Conservation (phyloP, 768 basidiomycete genomes). For the Auricularia heimuer region DNA sequence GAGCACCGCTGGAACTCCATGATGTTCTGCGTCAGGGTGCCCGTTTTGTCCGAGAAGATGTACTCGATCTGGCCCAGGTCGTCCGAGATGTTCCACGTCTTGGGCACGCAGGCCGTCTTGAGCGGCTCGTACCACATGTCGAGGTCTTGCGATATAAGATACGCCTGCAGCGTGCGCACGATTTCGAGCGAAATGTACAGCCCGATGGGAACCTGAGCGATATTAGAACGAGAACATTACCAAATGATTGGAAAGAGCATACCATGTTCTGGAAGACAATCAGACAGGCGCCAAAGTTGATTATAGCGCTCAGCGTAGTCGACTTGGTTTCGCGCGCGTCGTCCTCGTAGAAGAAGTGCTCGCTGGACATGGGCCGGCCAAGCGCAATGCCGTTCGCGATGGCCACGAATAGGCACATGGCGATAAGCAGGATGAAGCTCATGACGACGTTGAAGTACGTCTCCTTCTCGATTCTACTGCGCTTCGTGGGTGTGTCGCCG, state of each 20-base stretch:
- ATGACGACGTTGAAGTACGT: conserved; percentile 82
- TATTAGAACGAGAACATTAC: neutral
- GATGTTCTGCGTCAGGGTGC: conserved; percentile 94
- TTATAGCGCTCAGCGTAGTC: conserved; percentile 58
- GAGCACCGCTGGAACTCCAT: conserved; percentile 99
- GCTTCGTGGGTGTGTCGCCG: conserved; percentile 93
- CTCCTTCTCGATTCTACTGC: conserved; percentile 94
- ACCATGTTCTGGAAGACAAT: conserved; percentile 95
- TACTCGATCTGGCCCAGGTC: conserved; percentile 99
- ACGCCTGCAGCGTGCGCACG: conserved; percentile 95
- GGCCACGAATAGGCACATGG: conserved; percentile 69
- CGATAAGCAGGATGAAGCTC: conserved; percentile 71
- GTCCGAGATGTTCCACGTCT: conserved; percentile 98
- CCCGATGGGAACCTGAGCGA: conserved; percentile 59
- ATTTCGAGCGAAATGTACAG: conserved; percentile 97
- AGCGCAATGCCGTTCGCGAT: conserved; percentile 71
- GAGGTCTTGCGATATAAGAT: conserved; percentile 89
- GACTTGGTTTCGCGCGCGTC: conserved; percentile 54
- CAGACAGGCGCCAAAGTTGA: conserved; percentile 88
- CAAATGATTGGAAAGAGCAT: neutral
- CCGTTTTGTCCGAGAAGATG: conserved; percentile 88
- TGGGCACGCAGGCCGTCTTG: conserved; percentile 84
- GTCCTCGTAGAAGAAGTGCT: conserved; percentile 53
- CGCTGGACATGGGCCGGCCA: conserved; percentile 48
- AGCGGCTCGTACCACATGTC: conserved; percentile 93